Evolutionary conservation across 2,329 filamentous ascomycete genomes (phyloP).

Genomic region (Phyllosticta paracitricarpa): DNA sequence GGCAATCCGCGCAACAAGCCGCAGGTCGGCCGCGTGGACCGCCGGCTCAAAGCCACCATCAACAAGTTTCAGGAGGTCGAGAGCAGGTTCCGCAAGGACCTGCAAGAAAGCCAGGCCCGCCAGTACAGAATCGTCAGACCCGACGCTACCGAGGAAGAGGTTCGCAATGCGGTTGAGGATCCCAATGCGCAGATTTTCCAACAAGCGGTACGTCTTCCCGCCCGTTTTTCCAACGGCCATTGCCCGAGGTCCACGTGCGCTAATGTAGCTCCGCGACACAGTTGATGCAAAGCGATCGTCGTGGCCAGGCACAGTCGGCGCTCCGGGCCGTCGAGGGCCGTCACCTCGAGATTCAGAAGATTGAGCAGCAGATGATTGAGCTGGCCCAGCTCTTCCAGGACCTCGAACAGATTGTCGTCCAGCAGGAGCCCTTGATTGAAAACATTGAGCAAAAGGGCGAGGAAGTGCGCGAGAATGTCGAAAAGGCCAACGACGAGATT

Average conservation of each 20-base stretch:
- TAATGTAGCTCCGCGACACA: conserved; percentile 17
- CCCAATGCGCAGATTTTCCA: conserved; percentile 73
- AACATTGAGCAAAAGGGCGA: conserved; percentile 82
- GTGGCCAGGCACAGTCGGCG: conserved; percentile 70
- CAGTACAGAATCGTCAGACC: conserved; percentile 86
- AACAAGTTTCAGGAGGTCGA: conserved; percentile 74
- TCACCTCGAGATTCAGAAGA: conserved; percentile 81
- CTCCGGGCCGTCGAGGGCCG: conserved; percentile 72
- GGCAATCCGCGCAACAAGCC: conserved; percentile 62
- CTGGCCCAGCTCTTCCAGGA: conserved; percentile 82
- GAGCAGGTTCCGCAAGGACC: conserved; percentile 66
- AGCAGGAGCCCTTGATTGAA: conserved; percentile 72
- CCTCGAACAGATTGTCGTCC: conserved; percentile 72
- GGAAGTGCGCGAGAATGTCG: conserved; percentile 73
- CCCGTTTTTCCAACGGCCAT: neutral
- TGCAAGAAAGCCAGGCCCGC: conserved; percentile 73
- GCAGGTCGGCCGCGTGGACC: conserved; percentile 73
- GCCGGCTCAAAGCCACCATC: conserved; percentile 70
- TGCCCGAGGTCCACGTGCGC: neutral
- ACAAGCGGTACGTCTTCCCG: conserved; percentile 51
- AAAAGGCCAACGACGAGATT: conserved; percentile 77
- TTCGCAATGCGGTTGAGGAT: conserved; percentile 67
- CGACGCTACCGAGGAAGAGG: conserved; percentile 67
- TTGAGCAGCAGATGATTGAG: conserved; percentile 82
- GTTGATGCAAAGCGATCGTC: conserved; percentile 70